Conservation (phyloP, 805 yeast species). For the Saturnispora mendoncae region DNA sequence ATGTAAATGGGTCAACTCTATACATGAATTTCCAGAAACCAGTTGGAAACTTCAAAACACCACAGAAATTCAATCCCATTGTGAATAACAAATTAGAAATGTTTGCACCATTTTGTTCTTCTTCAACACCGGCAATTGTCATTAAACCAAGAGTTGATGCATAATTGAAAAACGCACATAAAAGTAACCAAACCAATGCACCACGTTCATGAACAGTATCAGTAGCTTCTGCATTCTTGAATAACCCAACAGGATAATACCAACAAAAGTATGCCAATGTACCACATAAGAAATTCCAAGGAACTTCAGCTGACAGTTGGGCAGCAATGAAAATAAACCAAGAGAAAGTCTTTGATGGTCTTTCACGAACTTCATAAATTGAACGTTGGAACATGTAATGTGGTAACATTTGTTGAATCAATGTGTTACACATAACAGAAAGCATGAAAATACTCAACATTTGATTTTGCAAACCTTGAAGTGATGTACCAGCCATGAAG, state of each 20-base stretch:
- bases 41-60: constrained; percentile 54
- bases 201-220: constrained; percentile 43
- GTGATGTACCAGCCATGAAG: constrained; percentile 52
- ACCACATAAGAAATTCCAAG: constrained; percentile 54
- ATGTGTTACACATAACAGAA: constrained; percentile 44
- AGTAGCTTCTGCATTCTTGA: constrained; percentile 47
- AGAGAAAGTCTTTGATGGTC: constrained; percentile 61
- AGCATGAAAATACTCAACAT: constrained; percentile 72
- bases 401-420: constrained; percentile 57
- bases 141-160: constrained; percentile 51
- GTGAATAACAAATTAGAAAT: constrained; percentile 49
- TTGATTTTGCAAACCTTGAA: constrained; percentile 72
- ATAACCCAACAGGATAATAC: constrained; percentile 69
- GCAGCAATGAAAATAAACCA: constrained; percentile 57
- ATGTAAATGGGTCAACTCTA: constrained; percentile 62
- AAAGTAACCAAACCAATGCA: constrained; percentile 37
- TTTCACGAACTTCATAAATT: constrained; percentile 63
- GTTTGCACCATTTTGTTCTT: constrained; percentile 58
- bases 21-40: constrained; percentile 81
- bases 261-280: constrained; percentile 54
- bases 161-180: constrained; percentile 43
- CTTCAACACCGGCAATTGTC: constrained; percentile 49
- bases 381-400: constrained; percentile 52
- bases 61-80: constrained; percentile 63
- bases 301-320: constrained; percentile 57